phyloP scores from a whole-genome alignment of 441 rosid species.

The Pelargonium australe region DNA sequence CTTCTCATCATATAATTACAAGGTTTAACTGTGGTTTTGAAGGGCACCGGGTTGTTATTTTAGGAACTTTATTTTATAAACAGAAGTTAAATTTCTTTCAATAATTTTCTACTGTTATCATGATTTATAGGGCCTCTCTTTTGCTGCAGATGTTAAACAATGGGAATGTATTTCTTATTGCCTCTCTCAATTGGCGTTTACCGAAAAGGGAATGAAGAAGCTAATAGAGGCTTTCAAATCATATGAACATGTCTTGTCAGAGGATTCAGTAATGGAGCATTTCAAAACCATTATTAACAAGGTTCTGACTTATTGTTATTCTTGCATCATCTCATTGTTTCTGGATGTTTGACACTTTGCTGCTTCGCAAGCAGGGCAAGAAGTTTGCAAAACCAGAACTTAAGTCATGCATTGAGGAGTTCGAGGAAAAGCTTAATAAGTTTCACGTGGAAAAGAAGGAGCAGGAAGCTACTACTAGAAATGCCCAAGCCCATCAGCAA shows the following conservation, averaged over 20 bases:
- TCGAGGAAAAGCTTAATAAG: slow-evolving; percentile 89
- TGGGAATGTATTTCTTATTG: slow-evolving; percentile 95
- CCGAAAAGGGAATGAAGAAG: slow-evolving; percentile 91
- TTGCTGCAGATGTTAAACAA: slow-evolving; percentile 70
- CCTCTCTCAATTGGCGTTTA: slow-evolving; percentile 85
- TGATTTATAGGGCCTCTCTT: slow-evolving; percentile 15
- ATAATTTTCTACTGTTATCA: not conserved
- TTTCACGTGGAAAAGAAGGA: slow-evolving; percentile 88
- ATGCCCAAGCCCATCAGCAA: slow-evolving; percentile 70
- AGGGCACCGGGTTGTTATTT: no score
- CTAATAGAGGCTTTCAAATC: slow-evolving; percentile 82
- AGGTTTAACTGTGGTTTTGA: no score
- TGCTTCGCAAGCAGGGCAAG: slow-evolving; percentile 54
- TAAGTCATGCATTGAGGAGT: slow-evolving; percentile 83
- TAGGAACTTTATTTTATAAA: no score
- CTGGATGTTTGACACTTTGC: slow-evolving; percentile 6
- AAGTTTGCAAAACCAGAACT: slow-evolving; percentile 96
- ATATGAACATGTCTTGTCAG: slow-evolving; percentile 73
- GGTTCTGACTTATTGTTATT: slow-evolving; percentile 33
- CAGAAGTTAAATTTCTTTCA: not conserved
- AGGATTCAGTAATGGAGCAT: slow-evolving; percentile 81
- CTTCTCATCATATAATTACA: not conserved
- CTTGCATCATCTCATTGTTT: slow-evolving; percentile 10
- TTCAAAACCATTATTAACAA: slow-evolving; percentile 83
- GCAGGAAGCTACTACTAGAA: slow-evolving; percentile 87